These are phyloP conservation scores for Solanum microdontum DNA, from an alignment of 257 asterid genomes.

Conservation along the genomic window DNA sequence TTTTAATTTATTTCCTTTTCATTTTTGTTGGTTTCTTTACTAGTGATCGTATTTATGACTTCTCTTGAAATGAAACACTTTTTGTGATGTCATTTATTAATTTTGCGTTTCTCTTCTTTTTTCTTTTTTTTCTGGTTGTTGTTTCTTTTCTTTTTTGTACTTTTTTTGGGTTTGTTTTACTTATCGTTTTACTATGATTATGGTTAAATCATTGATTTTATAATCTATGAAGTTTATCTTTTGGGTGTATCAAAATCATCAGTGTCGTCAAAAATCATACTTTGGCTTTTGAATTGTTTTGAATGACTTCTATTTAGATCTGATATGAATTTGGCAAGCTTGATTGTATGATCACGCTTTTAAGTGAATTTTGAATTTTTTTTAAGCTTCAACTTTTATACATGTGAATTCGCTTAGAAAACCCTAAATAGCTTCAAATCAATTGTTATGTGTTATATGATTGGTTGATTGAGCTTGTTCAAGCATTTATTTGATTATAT, in stretches of 20 bases:
- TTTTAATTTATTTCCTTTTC: too few species aligned
- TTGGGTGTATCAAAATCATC: background rate
- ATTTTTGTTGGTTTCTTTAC: too few species aligned
- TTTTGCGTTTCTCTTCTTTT: too few species aligned
- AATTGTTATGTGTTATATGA: background rate
- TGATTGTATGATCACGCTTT: too few species aligned
- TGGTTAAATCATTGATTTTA: background rate
- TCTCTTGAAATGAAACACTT: too few species aligned
- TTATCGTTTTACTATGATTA: too few species aligned
- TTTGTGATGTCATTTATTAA: too few species aligned
- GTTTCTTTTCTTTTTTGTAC: too few species aligned
- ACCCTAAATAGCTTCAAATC: constrained; percentile 31
- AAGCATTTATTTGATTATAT: background rate
- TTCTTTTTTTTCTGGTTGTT: too few species aligned
- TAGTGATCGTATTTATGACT: too few species aligned
- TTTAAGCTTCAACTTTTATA: background rate
- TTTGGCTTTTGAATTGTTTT: background rate
- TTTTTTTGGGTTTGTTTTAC: background rate
- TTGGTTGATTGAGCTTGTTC: background rate
- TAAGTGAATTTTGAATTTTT: background rate
- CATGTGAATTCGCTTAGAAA: constrained; percentile 10
- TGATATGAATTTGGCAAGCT: background rate
- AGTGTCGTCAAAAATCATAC: background rate
- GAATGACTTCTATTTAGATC: background rate
- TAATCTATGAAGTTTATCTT: background rate